phyloP scores from a whole-genome alignment of 1,284 basidiomycete species.

The Tetrapyrgos nigripes region DNA sequence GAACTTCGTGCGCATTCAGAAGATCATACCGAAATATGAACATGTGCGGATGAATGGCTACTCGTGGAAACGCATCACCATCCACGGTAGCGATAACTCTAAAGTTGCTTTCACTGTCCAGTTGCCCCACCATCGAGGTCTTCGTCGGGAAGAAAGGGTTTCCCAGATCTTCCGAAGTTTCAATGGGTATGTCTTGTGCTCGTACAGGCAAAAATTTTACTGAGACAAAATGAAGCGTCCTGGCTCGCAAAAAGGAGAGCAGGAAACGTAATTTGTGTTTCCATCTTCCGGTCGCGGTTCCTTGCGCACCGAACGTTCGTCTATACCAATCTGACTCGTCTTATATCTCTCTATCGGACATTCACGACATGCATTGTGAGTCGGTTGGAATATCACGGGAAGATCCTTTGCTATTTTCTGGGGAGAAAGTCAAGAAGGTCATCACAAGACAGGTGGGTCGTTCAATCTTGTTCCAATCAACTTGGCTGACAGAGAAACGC shows the following conservation, averaged over 20 bases:
- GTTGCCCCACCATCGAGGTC: constrained; percentile 86
- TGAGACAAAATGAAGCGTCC: constrained; percentile 58
- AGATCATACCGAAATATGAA: constrained; percentile 93
- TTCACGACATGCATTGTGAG: constrained; percentile 92
- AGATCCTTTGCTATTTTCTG: constrained; percentile 86
- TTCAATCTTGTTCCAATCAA: not conserved
- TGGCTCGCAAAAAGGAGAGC: constrained; percentile 90
- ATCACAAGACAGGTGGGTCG: constrained; percentile 58
- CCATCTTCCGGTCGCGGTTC: constrained; percentile 89
- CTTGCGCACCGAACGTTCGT: constrained; percentile 86
- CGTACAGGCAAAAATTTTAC: constrained; percentile 3
- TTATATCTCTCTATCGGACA: constrained; percentile 91
- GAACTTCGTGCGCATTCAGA: constrained; percentile 91
- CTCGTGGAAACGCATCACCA: constrained; percentile 90
- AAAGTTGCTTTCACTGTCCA: constrained; percentile 92
- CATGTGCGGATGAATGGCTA: constrained; percentile 86
- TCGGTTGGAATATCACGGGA: constrained; percentile 83
- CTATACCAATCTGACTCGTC: constrained; percentile 93
- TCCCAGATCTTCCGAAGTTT: constrained; percentile 94
- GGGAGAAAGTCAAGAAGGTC: constrained; percentile 83
- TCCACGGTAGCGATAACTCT: constrained; percentile 94
- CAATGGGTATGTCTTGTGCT: constrained; percentile 70
- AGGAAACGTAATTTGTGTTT: constrained; percentile 93
- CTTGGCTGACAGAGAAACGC: constrained; percentile 14
- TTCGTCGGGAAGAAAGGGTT: constrained; percentile 92